Conservation (phyloP, 2,329 filamentous ascomycete genomes). For the Bipolaris zeicola region DNA sequence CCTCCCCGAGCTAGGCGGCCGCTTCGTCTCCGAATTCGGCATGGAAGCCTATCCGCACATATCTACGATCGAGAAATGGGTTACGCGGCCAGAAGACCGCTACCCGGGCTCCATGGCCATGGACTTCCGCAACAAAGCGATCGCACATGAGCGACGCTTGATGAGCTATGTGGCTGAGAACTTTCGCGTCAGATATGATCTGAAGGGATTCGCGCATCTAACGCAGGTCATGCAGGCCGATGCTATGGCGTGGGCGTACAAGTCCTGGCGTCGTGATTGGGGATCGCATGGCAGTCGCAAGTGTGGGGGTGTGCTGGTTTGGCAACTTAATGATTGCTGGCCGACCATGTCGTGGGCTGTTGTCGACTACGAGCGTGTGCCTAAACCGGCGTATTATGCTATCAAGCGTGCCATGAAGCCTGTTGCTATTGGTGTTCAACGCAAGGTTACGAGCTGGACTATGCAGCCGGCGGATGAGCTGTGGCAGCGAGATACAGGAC, state of each 20-base stretch:
- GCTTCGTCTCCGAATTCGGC: constrained; percentile 93
- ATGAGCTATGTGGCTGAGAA: constrained; percentile 91
- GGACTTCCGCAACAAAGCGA: constrained; percentile 96
- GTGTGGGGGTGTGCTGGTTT: constrained; percentile 77
- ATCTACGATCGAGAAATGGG: constrained; percentile 78
- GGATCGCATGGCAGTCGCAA: constrained; percentile 65
- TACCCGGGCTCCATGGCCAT: constrained; percentile 84
- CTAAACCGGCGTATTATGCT: constrained; percentile 78
- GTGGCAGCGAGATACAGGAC: constrained; percentile 37
- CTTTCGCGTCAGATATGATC: constrained; percentile 63
- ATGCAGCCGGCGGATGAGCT: constrained; percentile 49
- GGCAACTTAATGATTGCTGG: constrained; percentile 89
- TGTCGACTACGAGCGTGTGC: constrained; percentile 76
- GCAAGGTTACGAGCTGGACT: constrained; percentile 57
- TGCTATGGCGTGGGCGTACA: constrained; percentile 64
- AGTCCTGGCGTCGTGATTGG: constrained; percentile 76
- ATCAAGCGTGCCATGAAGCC: constrained; percentile 61
- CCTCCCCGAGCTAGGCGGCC: constrained; percentile 81
- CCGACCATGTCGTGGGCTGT: constrained; percentile 80
- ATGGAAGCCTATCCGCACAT: constrained; percentile 91
- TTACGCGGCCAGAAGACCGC: constrained; percentile 62
- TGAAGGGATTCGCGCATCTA: constrained; percentile 59
- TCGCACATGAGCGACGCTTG: constrained; percentile 82
- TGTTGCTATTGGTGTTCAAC: constrained; percentile 62
- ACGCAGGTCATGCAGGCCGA: constrained; percentile 67